These are phyloP conservation scores for Flaveria trinervia DNA, from an alignment of 129 eudicot species.

Conservation along the genomic window DNA sequence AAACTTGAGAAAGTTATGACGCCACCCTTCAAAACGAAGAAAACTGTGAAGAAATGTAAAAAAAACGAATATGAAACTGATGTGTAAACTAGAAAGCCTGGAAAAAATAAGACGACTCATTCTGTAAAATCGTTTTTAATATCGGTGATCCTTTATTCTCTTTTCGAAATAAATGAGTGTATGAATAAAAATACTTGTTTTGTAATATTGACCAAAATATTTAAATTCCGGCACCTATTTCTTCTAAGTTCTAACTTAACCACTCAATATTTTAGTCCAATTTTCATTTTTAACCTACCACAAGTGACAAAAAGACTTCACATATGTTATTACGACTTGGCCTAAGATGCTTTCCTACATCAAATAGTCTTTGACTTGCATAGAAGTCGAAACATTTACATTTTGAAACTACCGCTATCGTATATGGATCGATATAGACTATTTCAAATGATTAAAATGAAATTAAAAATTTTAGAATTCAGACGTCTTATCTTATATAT, in stretches of 20 bases:
- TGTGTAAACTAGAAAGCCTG: too few species aligned
- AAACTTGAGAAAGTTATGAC: too few species aligned
- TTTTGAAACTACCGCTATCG: neutral
- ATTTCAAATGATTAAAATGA: neutral
- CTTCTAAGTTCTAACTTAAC: slow-evolving; percentile 39
- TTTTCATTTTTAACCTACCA: slow-evolving; percentile 20
- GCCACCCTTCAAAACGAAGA: too few species aligned
- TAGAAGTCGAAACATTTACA: slow-evolving; percentile 24
- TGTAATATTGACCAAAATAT: slow-evolving; percentile 16
- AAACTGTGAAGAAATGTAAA: too few species aligned
- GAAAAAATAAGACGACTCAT: too few species aligned
- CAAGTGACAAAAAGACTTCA: slow-evolving; percentile 27
- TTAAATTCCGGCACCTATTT: slow-evolving; percentile 25
- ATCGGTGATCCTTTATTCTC: too few species aligned
- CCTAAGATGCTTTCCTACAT: slow-evolving; percentile 29
- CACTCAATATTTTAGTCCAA: slow-evolving; percentile 31
- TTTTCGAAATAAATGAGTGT: too few species aligned
- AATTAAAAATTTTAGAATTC: neutral
- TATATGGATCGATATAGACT: neutral
- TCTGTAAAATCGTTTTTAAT: too few species aligned
- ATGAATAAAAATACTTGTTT: neutral
- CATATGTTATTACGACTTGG: slow-evolving; percentile 30
- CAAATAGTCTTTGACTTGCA: slow-evolving; percentile 13
- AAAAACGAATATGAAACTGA: too few species aligned
- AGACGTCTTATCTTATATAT: neutral